phyloP scores from a whole-genome alignment of 1,284 basidiomycete genomes.

The Bjerkandera adusta region DNA sequence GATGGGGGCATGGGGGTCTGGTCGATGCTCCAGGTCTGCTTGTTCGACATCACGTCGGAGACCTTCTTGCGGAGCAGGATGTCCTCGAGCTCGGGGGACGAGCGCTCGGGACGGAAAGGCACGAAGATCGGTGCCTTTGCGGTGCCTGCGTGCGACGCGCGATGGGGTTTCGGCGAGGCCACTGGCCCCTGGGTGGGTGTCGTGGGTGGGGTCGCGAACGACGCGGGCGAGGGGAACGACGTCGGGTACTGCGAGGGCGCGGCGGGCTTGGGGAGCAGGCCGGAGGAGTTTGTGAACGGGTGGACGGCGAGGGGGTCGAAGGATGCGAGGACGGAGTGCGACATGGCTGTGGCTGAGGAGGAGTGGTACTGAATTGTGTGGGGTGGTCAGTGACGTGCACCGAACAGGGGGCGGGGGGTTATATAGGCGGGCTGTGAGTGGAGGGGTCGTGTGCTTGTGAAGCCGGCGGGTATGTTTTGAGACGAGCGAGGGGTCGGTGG shows the following conservation, averaged over 20 bases:
- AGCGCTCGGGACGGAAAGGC: conserved; percentile 51
- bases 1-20: conserved; percentile 19
- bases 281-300: conserved; percentile 60
- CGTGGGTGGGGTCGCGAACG: conserved; percentile 18
- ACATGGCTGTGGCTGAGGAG: conserved; percentile 24
- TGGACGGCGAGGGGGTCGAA: conserved; percentile 60
- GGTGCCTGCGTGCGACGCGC: conserved; percentile 12
- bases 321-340: conserved; percentile 37
- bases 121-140: conserved; percentile 45
- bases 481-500: background rate
- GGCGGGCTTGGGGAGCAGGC: conserved; percentile 43
- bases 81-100: conserved; percentile 54
- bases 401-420: background rate
- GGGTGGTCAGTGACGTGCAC: background rate
- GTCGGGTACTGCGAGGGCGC: conserved; percentile 46
- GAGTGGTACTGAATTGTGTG: conserved; percentile 1
- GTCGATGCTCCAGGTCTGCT: conserved; percentile 34
- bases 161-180: conserved; percentile 27
- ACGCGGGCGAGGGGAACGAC: conserved; percentile 32
- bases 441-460: background rate
- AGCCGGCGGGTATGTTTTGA: too few species aligned
- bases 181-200: conserved; percentile 19
- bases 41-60: conserved; percentile 30
- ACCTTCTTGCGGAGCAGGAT: conserved; percentile 50
- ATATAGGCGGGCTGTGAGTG: background rate